Evolutionary conservation across 1,139 yeast species (phyloP).

Genomic region (Lodderomyces metapsilosis): DNA sequence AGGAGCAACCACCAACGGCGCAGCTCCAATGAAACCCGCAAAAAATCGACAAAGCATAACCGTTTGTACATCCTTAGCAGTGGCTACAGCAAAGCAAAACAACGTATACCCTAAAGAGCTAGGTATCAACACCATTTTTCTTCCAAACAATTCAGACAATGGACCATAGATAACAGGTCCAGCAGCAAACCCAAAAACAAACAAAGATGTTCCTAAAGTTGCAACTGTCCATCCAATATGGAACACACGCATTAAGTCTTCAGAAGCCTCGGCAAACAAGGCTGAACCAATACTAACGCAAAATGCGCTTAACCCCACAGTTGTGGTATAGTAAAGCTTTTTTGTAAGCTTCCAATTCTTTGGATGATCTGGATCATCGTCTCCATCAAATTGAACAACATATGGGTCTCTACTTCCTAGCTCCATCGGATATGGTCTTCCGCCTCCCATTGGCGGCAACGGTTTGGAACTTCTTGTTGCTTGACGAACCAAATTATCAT

Average conservation of each 20-base stretch:
- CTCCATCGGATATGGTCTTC: conserved; percentile 35
- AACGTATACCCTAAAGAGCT: conserved; percentile 32
- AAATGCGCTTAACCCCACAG: conserved; percentile 34
- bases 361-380: conserved; percentile 50
- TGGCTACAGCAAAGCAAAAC: conserved; percentile 40
- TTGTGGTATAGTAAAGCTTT: conserved; percentile 27
- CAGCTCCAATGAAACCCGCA: conserved; percentile 41
- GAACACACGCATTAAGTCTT: conserved; percentile 24
- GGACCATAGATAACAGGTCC: conserved; percentile 48
- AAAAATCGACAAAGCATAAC: conserved; percentile 43
- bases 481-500: conserved; percentile 24
- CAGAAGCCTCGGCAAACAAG: conserved; percentile 33
- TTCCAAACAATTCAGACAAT: conserved; percentile 40
- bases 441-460: conserved; percentile 41
- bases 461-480: conserved; percentile 13
- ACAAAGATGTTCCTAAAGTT: conserved; percentile 40
- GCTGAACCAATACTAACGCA: conserved; percentile 51
- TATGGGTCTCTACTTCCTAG: conserved; percentile 35
- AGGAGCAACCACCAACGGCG: conserved; percentile 45
- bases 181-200: conserved; percentile 45
- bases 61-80: conserved; percentile 39
- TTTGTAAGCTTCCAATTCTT: conserved; percentile 40
- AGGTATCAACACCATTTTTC: conserved; percentile 29
- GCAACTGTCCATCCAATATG: conserved; percentile 36
- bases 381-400: conserved; percentile 46